Percentiles rank a stretch among this genome's conserved stretches.
Conservation (phyloP, 345 rosid species). For the Euphorbia peplus region DNA sequence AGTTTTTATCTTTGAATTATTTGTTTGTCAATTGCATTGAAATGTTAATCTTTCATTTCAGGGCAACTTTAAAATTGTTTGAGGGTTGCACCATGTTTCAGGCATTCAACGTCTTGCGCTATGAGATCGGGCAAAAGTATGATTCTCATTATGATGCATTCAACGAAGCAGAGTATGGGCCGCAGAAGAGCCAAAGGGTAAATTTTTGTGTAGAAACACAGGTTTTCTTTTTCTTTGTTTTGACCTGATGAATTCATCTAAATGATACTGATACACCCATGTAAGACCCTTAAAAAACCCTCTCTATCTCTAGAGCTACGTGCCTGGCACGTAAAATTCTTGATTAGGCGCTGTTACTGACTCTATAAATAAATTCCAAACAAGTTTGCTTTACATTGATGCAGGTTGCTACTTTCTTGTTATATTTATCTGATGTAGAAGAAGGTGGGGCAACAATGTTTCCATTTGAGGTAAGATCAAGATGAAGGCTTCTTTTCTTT, state of each 20-base stretch:
- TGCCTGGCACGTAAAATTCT: neutral
- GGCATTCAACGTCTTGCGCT: slow-evolving; percentile 84
- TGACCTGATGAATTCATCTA: neutral
- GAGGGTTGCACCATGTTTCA: slow-evolving; percentile 49
- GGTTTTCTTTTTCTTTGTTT: neutral
- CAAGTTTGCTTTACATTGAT: neutral
- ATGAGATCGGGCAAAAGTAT: slow-evolving; percentile 86
- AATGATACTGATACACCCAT: neutral
- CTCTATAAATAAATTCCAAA: neutral
- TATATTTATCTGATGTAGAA: slow-evolving; percentile 60
- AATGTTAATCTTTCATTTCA: slow-evolving; percentile 35
- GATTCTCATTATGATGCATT: slow-evolving; percentile 87
- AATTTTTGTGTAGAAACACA: neutral
- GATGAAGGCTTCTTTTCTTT: neutral
- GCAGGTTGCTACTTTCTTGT: slow-evolving; percentile 59
- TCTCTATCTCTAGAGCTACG: neutral
- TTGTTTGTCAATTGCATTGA: slow-evolving; percentile 20
- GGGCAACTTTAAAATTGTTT: slow-evolving; percentile 33
- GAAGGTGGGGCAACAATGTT: slow-evolving; percentile 75
- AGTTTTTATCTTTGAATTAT: neutral
- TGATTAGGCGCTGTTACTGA: neutral
- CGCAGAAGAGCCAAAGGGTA: slow-evolving; percentile 62
- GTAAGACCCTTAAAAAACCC: neutral
- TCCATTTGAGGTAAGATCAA: slow-evolving; percentile 55
- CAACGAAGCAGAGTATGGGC: slow-evolving; percentile 72